Evolutionary conservation across 2,329 filamentous ascomycete species (phyloP).

Genomic region (Alternaria brassicicola): DNA sequence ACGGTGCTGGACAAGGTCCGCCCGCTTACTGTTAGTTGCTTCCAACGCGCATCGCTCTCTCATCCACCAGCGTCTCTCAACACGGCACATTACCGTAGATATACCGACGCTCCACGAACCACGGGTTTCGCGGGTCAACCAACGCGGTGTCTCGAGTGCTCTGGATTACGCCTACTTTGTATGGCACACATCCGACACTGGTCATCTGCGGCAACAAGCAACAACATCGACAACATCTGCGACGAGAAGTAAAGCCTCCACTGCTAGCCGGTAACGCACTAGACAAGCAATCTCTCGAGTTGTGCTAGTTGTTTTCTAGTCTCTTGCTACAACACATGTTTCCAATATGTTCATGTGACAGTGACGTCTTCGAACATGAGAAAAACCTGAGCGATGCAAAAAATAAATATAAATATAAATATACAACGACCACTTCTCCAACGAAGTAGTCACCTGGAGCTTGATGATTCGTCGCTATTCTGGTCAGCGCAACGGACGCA

Average conservation of each 20-base stretch:
- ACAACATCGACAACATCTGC: not conserved
- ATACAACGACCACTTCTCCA: not conserved
- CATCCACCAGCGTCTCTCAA: not conserved
- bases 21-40: not conserved
- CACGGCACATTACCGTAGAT: not conserved
- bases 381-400: not conserved
- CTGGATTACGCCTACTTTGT: not conserved
- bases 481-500: not conserved
- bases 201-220: not conserved
- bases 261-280: not conserved
- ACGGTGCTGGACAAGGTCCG: constrained; percentile 5
- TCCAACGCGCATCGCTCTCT: not conserved
- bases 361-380: not conserved
- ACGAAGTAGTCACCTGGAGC: not conserved
- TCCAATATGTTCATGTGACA: not conserved
- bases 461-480: not conserved
- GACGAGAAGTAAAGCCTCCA: not conserved
- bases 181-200: not conserved
- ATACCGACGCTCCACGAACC: not conserved
- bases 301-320: not conserved
- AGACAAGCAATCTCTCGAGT: not conserved
- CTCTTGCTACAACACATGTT: not conserved
- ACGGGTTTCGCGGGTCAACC: not conserved
- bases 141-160: not conserved
- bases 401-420: no score